Conservation (phyloP, 495 filamentous ascomycete species). For the Talaromyces wortmannii region DNA sequence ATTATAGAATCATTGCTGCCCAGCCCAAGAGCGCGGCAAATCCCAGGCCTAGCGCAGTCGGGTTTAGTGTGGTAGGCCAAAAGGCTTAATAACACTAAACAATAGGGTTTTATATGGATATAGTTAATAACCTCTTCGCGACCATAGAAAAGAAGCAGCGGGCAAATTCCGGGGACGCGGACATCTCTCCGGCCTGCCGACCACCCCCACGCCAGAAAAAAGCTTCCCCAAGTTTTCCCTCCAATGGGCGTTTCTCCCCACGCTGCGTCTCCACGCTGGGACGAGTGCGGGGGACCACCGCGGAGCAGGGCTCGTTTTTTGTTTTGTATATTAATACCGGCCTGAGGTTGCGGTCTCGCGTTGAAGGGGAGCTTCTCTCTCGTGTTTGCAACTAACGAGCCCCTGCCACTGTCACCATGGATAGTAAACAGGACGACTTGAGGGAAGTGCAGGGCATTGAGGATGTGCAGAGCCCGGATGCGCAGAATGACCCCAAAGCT, state of each 20-base stretch:
- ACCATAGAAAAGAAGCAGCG: background rate
- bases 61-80: no score
- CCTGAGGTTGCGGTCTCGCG: no score
- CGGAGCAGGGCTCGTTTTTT: background rate
- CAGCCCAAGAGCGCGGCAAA: no score
- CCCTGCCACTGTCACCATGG: background rate
- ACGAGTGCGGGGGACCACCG: background rate
- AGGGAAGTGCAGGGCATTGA: background rate
- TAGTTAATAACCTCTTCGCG: conserved; percentile 13
- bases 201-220: background rate
- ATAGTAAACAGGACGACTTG: background rate
- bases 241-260: background rate
- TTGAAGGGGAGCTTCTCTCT: background rate
- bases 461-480: background rate
- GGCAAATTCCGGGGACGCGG: background rate
- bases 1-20: no score
- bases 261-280: background rate
- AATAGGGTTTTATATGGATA: no score
- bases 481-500: background rate
- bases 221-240: background rate
- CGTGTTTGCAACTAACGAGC: background rate
- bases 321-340: background rate
- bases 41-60: no score
- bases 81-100: no score
- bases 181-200: background rate